A percentile compares a stretch with the other conserved stretches of the same genome.
phyloP scores from a whole-genome alignment of 2,329 filamentous ascomycete species.

The Aspergillus sp. region DNA sequence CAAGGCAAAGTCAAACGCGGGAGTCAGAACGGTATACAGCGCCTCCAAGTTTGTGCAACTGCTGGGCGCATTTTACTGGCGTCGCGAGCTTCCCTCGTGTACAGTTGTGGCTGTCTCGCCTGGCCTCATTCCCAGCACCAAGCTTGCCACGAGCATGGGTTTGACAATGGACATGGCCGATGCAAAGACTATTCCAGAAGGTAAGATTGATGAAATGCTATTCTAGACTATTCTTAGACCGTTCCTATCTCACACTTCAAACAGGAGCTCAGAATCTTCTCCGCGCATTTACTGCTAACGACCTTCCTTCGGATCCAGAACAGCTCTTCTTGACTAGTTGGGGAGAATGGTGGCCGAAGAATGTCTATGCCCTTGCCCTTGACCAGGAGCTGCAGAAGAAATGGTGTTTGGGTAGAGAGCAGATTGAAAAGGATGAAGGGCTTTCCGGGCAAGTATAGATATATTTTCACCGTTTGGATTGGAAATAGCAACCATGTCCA shows the following conservation, averaged over 20 bases:
- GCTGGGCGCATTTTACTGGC: constrained; percentile 20
- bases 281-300: constrained; percentile 11
- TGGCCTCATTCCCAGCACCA: constrained; percentile 15
- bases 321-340: constrained; percentile 23
- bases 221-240: no score
- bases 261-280: constrained; percentile 20
- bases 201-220: constrained; percentile 3
- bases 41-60: constrained; percentile 19
- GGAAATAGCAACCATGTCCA: no score
- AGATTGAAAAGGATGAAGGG: constrained; percentile 17
- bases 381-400: constrained; percentile 16
- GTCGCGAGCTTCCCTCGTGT: constrained; percentile 15
- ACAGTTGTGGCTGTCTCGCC: constrained; percentile 19
- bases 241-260: neutral
- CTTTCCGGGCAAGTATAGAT: neutral
- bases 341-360: constrained; percentile 24
- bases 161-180: constrained; percentile 18
- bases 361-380: constrained; percentile 17
- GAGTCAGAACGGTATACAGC: constrained; percentile 14
- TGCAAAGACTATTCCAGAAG: constrained; percentile 19
- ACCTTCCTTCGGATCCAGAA: constrained; percentile 17
- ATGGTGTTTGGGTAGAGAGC: constrained; percentile 18
- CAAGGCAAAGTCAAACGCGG: constrained; percentile 17
- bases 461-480: no score
- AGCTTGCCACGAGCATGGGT: constrained; percentile 12